phyloP scores from a whole-genome alignment of 2,329 filamentous ascomycete species.

The Ceratocystis cubensis region DNA sequence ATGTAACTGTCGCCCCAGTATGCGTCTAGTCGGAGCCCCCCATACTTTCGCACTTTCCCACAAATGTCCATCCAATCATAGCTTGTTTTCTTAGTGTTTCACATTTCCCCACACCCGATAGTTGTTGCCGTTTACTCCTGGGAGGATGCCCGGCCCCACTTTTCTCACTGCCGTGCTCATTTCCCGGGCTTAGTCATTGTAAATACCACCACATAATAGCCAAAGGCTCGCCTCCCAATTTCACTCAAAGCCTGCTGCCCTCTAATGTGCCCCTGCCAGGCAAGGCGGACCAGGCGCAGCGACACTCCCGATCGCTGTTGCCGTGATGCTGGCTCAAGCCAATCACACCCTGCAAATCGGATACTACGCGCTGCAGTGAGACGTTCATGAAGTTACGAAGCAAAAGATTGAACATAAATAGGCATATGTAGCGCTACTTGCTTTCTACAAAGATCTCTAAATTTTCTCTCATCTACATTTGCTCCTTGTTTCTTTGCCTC shows the following conservation, averaged over 20 bases:
- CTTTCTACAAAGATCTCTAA: background rate
- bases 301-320: background rate
- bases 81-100: background rate
- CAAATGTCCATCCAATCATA: too few species aligned
- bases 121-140: background rate
- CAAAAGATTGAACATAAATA: background rate
- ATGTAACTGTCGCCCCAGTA: too few species aligned
- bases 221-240: background rate
- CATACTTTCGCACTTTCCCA: background rate
- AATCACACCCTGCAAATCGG: conserved; percentile 1
- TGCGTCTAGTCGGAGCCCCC: background rate
- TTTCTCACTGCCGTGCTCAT: conserved; percentile 24
- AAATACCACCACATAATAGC: too few species aligned
- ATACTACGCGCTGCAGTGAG: background rate
- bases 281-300: background rate
- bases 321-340: background rate
- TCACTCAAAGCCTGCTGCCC: background rate
- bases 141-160: conserved; percentile 16
- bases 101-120: background rate
- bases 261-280: background rate
- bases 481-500: background rate
- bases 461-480: background rate
- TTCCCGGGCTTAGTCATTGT: conserved; percentile 1
- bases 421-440: background rate
- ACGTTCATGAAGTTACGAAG: background rate